Evolutionary conservation across 768 basidiomycete genomes (phyloP), one percentile per base, ranked within the genome.

Genomic region (Trametes gibbosa): DNA sequence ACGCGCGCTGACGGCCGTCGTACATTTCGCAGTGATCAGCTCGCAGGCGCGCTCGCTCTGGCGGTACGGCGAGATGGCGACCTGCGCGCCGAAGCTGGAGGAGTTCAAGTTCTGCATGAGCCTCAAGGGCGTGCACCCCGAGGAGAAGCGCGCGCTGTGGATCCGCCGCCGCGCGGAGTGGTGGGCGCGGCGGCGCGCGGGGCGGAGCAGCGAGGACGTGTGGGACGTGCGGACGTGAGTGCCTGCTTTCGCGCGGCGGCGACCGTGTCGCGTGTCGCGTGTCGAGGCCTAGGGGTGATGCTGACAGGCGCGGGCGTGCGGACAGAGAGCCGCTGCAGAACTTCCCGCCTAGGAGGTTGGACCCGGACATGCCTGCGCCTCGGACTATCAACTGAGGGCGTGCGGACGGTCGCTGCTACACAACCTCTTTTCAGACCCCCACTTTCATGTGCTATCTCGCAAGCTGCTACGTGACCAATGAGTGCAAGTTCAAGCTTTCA

Each of bases 91-190:
- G 45, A 95, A 96, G 70, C 80, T 87, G 69, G 87, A 92, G 58
- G 95, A 96, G 66, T 95, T 96, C 81, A 97, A 97, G 74, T 96
- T 91, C 73, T 99, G 96, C 74, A 77, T 96, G 77, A 87, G 85
- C 60, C 75, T 89, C 61, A 96, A 94, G 73, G 79, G 83, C 13
- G 76, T 91, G 72, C 81, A 87, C 52, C 84, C 86, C 16, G 93
- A 95, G 56, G 82, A 86, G 66, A 83, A 84, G 68, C 80, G 89
- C 29, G 84, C 92, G 50, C 83, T 84, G 3, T 99, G 95, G 95
- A 85, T 98, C 56, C 80, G 78, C 49, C 79, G 89, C 17, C 79
- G 91, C 53, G 96, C 96, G 2, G 92, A 95, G 70, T 95, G 95
- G 94, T 97, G 95, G 96, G 93, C 95, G 5, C 75, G 79, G 34